Conservation (phyloP, 2,329 filamentous ascomycete genomes). For the Fusarium sp. region DNA sequence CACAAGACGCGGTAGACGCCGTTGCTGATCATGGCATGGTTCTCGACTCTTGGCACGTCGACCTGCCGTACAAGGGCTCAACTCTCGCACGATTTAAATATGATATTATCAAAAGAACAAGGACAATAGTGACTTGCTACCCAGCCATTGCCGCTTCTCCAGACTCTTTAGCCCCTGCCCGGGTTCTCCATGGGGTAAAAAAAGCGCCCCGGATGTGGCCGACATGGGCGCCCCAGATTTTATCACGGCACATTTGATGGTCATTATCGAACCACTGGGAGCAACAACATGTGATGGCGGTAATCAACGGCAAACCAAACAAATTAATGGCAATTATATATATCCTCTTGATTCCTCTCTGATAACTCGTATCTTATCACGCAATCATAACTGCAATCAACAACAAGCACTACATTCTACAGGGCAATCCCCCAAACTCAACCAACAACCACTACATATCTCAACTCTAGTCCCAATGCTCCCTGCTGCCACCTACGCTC, state of each 20-base stretch:
- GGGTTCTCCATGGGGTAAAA: constrained; percentile 14
- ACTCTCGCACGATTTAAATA: neutral
- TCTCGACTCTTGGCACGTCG: constrained; percentile 1
- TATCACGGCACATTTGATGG: constrained; percentile 28
- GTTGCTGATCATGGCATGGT: constrained; percentile 27
- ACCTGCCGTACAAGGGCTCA: neutral
- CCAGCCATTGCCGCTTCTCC: neutral
- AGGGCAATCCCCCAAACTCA: neutral
- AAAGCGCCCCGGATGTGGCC: constrained; percentile 28
- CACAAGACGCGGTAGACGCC: constrained; percentile 29
- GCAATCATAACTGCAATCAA: constrained; percentile 7
- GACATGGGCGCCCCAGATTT: constrained; percentile 25
- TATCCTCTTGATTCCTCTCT: neutral
- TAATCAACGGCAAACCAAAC: constrained; percentile 9
- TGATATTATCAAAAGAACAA: neutral
- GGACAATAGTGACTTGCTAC: neutral
- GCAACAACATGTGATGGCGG: constrained; percentile 35
- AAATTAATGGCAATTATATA: constrained; percentile 29
- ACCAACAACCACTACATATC: neutral
- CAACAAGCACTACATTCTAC: neutral
- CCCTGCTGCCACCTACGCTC: constrained; percentile 19
- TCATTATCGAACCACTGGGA: constrained; percentile 41
- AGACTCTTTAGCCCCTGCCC: neutral
- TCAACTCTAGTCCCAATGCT: constrained; percentile 33
- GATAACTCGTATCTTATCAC: neutral